A percentile compares a stretch with the other conserved stretches of the same genome.
phyloP scores from a whole-genome alignment of 1,284 basidiomycete species.

The Bondarzewia mesenterica region DNA sequence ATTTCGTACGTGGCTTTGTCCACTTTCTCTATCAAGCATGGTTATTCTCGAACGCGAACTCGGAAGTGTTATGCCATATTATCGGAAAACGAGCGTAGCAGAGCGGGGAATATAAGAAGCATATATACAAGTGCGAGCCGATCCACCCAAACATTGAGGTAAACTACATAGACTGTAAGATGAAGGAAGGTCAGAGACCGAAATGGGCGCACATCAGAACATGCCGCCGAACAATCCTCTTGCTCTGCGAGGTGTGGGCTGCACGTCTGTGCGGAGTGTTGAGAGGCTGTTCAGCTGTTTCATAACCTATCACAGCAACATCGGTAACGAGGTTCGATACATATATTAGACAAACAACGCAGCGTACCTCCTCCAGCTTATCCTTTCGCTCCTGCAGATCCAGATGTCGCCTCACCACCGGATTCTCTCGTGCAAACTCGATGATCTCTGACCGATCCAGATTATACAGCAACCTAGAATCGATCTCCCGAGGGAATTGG shows the following conservation, averaged over 20 bases:
- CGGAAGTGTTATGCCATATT: no score
- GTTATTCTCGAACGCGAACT: no score
- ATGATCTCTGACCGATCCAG: conserved; percentile 81
- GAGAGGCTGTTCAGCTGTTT: conserved; percentile 83
- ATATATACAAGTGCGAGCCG: conserved; percentile 1
- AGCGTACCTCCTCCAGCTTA: conserved; percentile 84
- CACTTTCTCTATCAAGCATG: no score
- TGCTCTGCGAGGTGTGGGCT: conserved; percentile 58
- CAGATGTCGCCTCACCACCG: conserved; percentile 77
- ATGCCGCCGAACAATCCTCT: conserved; percentile 68
- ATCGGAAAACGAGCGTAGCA: not conserved
- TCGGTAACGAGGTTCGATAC: not conserved
- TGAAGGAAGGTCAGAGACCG: not conserved
- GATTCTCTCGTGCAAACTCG: conserved; percentile 93
- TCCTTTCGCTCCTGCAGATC: conserved; percentile 96
- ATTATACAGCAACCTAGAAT: conserved; percentile 89
- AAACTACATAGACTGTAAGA: not conserved
- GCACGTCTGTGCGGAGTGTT: conserved; percentile 71
- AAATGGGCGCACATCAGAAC: conserved; percentile 40
- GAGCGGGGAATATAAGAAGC: not conserved
- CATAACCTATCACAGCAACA: conserved; percentile 58
- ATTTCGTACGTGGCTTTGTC: not conserved
- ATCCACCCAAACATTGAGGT: not conserved
- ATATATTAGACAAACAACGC: not conserved
- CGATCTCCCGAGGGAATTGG: conserved; percentile 97